A percentile compares a stretch with the other conserved stretches of the same genome.
Conservation (phyloP, 345 rosid species). For the Durio zibethinus region DNA sequence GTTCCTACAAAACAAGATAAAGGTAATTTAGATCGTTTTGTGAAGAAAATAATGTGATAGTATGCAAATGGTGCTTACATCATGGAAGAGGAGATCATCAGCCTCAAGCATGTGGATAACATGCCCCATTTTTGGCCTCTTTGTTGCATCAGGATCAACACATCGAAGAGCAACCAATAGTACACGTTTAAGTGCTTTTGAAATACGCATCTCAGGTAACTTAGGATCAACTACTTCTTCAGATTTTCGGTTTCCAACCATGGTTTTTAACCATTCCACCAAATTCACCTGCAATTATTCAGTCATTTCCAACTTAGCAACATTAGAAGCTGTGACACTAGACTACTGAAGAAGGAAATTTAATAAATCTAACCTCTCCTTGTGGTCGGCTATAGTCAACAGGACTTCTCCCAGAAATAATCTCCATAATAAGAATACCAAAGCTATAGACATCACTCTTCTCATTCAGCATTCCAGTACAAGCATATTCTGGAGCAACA, state of each 20-base stretch:
- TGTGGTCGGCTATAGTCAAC: slow-evolving; percentile 85
- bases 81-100: slow-evolving; percentile 73
- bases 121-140: slow-evolving; percentile 96
- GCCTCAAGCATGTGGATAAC: slow-evolving; percentile 99
- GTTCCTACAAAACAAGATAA: slow-evolving; percentile 35
- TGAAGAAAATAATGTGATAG: background rate
- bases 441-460: slow-evolving; percentile 93
- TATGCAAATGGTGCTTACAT: slow-evolving; percentile 43
- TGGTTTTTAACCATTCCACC: slow-evolving; percentile 89
- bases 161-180: slow-evolving; percentile 84
- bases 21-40: background rate
- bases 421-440: slow-evolving; percentile 89
- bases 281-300: slow-evolving; percentile 63
- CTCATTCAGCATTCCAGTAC: slow-evolving; percentile 94
- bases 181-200: slow-evolving; percentile 85
- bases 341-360: background rate
- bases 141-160: slow-evolving; percentile 93
- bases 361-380: slow-evolving; percentile 64
- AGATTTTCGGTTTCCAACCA: slow-evolving; percentile 82
- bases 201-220: slow-evolving; percentile 72
- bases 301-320: slow-evolving; percentile 15
- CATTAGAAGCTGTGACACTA: background rate
- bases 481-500: slow-evolving; percentile 98
- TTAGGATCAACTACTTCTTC: slow-evolving; percentile 92
- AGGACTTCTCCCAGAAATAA: slow-evolving; percentile 82